Conservation (phyloP, 164 flowering plant species). For the Protea cynaroides region DNA sequence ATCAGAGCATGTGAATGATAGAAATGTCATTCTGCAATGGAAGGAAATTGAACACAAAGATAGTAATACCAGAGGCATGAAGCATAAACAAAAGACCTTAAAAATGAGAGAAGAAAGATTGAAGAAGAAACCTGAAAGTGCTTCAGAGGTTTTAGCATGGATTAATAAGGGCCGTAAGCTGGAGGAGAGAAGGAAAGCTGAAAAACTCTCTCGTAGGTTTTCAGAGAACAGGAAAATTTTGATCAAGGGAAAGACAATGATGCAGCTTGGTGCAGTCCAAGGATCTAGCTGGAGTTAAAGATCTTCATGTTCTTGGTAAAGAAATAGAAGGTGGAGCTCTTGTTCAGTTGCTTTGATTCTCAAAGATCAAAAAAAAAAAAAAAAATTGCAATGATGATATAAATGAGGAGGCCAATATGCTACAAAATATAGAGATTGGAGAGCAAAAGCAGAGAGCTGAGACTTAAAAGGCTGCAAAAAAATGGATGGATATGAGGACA, state of each 20-base stretch:
- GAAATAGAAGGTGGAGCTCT: constrained; percentile 97
- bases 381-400: constrained; percentile 81
- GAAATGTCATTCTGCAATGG: too few species aligned
- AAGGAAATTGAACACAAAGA: too few species aligned
- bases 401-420: constrained; percentile 84
- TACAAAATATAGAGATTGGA: constrained; percentile 94
- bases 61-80: too few species aligned
- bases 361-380: constrained; percentile 84
- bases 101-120: constrained; percentile 81
- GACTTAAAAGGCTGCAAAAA: constrained; percentile 86
- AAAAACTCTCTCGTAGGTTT: constrained; percentile 60
- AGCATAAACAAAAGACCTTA: too few species aligned
- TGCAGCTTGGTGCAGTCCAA: constrained; percentile 24
- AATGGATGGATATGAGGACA: constrained; percentile 65
- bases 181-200: constrained; percentile 54
- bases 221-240: constrained; percentile 90
- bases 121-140: constrained; percentile 50
- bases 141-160: constrained; percentile 69
- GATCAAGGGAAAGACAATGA: constrained; percentile 57
- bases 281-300: constrained; percentile 79
- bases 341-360: constrained; percentile 96
- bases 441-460: constrained; percentile 86
- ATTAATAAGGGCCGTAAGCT: constrained; percentile 68
- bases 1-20: too few species aligned
- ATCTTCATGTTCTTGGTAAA: constrained; percentile 93